Evolutionary conservation across 192 early-diverging fungal genomes (phyloP), one percentile per base, ranked within the genome.

Genomic region (Spizellomyces sp.): DNA sequence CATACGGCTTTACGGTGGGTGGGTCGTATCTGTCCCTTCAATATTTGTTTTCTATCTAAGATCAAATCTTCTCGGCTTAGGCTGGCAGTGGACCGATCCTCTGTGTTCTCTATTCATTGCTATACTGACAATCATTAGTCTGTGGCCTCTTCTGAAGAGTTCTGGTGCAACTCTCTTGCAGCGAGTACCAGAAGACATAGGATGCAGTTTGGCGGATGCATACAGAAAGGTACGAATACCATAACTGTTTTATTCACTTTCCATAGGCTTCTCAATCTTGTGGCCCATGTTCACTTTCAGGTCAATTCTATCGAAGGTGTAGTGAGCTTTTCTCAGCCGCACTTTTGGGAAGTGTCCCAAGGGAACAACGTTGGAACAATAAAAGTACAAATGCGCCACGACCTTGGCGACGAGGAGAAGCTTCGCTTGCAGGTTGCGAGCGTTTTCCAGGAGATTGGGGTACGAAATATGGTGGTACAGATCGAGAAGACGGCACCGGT

Each of bases 31-130:
- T 65, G 15, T 19, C 52, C 3, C 52, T 19, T 54, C 17, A 54
- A 54, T 4, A 4, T 54, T 19, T 45, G 15, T 19, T 15, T 5
- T 66, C 46, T 9, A 14, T 61, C 21, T 61, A 61, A 61, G 2
- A 12, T 19, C 59, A 14, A 4, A 19, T 27, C 14, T 64, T 57
- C 43, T 47, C 52, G 14, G n/a, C 9, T 15, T 45, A 85, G 81
- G 91, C 1, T 98, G 96, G 96, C 91, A 92, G 10, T 95, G 96
- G 63, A 91, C 96, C 46, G 96, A 98, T 78, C 96, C 96, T 0
- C 86, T 96, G 48, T 93, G 94, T 41, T 98, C 96, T 12, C 87
- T 98, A 56, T 87, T 94, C 57, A 98, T 98, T 75, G 92, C 93
- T 0, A 73, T 89, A 6, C 79, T 98, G 36, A 98, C 95, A 48